Base-by-base conservation (phyloP, 805 yeast species). In the Yarrowia osloensis region DNA sequence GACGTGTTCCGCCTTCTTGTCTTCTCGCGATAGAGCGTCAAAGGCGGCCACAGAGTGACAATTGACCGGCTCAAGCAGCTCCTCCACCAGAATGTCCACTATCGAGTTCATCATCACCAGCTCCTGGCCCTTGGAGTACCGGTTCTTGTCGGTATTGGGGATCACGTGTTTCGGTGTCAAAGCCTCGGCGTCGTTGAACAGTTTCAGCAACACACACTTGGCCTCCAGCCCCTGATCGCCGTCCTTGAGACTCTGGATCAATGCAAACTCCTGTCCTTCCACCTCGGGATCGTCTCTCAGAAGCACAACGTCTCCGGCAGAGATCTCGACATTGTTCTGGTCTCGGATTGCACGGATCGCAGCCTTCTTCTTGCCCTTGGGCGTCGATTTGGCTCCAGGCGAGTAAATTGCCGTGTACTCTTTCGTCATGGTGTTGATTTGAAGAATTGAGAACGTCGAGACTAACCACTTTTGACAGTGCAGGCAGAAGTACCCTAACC, bases 171-270 rank as follows among this genome's bases (percentile, higher is more conserved):
- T 40, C 1, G 47, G 24, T 7, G 49, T 57, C 1, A 37, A 26
- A 8, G 63, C 63, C 28, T 57, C 63, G 9, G 63, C 63, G 15
- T 57, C 63, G 8, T 57, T 57, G 63, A 26, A 57, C 28, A 17
- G 47, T 13, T 39, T 40, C 63, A 57, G 11, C 28, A 40, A 17
- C n/a, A 40, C 49, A 19, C 47, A 40, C 13, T 40, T 35, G 8
- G 37, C 47, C 28, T 57, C 63, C 8, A 57, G 49, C 3, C 49
- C 49, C 19, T 39, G 49, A 24, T 39, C 49, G 12, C 49, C 63
- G 15, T 40, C 13, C 22, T 40, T 26, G 15, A 57, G 24, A n/a
- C 37, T 12, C 63, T 39, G 49, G n/a, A 57, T 28, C 49, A 57
- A 22, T 19, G 49, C 63, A 21, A 39, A 57, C 15, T 57, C 63